Base-by-base conservation (phyloP, 345 rosid species). In the Ceriops decandra region DNA sequence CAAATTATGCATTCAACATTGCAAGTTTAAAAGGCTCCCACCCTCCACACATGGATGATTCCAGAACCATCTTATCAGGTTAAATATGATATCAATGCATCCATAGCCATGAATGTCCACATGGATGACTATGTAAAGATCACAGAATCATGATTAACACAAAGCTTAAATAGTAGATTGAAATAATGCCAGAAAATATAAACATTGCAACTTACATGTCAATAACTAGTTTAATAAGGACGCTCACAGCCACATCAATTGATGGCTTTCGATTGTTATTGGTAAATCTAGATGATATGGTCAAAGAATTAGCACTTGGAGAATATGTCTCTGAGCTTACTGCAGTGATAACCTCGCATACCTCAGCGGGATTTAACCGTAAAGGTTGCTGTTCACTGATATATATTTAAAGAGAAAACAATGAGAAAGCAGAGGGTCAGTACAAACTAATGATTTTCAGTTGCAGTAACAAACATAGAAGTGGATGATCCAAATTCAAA, bases 371-470 rank as follows among this genome's bases (percentile, higher is more conserved):
- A 77, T 85, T 90, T 68, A 95, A 75, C 57, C 89, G 86, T 83
- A 95, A 72, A 60, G 99, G 98, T 79, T 95, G 98, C 75, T 95
- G 99, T 85, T 90, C 97, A 88, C 99, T 95, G 85, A 74, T 70
- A 56, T 71, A 77, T 66, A 78, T 31, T 59, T 19, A 65, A 64
- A 52, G 76, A 62, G 68, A 71, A 70, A 51, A 73, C 60, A 20
- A 64, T 65, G 68, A 32, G 75, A 72, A 47, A 67, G 66, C 66
- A 67, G 32, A 42, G 64, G 42, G 5, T 10, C 19, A 67, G 7
- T 11, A 26, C 32, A 66, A 64, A 68, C 66, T 33, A 66, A 52
- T 32, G 33, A 66, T 38, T 52, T 58, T 30, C 51, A 66, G 24
- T 57, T 24, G 30, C 16, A n/a, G 27, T 59, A 21, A 46, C n/a